These are phyloP conservation scores for Blastocystis hominis DNA, from an alignment of 352 stramenopile species.

Conservation along the genomic window DNA sequence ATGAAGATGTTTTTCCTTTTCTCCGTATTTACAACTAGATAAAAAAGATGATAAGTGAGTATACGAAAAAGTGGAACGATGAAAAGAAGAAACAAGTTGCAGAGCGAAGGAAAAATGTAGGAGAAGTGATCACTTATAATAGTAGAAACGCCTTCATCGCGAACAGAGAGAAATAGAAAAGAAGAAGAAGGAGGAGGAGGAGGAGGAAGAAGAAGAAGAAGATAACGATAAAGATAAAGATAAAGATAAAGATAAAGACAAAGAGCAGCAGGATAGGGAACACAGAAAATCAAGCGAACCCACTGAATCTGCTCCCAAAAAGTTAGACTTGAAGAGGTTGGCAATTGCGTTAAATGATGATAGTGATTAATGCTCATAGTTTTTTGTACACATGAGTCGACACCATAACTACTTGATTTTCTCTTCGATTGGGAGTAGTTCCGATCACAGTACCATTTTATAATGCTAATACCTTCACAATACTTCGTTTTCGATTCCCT, in stretches of 20 bases:
- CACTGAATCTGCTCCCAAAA: background rate
- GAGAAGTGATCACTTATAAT: background rate
- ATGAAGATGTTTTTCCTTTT: background rate
- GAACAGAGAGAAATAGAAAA: background rate
- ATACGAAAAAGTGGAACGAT: background rate
- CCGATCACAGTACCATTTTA: background rate
- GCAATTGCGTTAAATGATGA: constrained; percentile 21
- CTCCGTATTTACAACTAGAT: background rate
- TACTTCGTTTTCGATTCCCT: background rate
- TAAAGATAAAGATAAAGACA: background rate
- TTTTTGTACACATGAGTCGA: background rate
- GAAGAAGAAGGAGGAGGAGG: background rate
- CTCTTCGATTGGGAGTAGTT: background rate
- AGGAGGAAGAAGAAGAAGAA: background rate
- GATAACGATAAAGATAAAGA: background rate
- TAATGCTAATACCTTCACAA: background rate
- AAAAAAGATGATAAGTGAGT: background rate
- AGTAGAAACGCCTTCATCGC: background rate
- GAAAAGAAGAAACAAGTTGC: background rate
- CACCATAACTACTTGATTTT: background rate
- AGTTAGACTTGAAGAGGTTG: constrained; percentile 27
- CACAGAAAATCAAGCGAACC: background rate
- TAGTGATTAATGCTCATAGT: background rate
- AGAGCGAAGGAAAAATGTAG: background rate
- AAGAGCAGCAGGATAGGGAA: too few relatives aligned